A percentile compares a stretch with the other conserved stretches of the same genome.
Evolutionary conservation across 2,329 filamentous ascomycete genomes (phyloP).

Genomic region (Bipolaris cookei): DNA sequence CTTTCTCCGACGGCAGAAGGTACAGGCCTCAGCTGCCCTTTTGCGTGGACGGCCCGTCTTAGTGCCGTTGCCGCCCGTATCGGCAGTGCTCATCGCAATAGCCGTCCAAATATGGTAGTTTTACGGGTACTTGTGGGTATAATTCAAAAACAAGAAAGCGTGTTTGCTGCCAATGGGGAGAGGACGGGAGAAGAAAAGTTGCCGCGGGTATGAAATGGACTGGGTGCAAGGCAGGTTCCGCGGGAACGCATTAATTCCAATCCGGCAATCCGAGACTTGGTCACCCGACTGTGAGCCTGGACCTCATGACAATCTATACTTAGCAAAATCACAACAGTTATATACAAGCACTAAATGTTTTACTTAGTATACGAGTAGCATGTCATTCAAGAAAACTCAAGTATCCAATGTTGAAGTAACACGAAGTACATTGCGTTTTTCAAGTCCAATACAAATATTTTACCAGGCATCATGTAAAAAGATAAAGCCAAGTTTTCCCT

Average conservation of each 20-base stretch:
- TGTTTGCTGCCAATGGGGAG: background rate
- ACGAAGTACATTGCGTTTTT: constrained; percentile 5
- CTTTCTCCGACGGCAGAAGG: constrained; percentile 52
- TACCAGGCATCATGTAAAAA: constrained; percentile 15
- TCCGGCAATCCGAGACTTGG: background rate
- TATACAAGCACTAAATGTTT: no score
- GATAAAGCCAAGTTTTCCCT: constrained; percentile 1
- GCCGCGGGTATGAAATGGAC: background rate
- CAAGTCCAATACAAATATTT: constrained; percentile 19
- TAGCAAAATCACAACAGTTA: no score
- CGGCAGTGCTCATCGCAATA: constrained; percentile 1
- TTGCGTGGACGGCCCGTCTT: constrained; percentile 25
- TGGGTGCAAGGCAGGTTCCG: background rate
- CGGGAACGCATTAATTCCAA: background rate
- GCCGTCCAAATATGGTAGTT: background rate
- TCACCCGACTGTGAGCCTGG: no score
- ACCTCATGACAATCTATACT: no score
- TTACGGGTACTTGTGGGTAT: background rate
- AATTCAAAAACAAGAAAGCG: background rate
- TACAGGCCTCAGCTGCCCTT: constrained; percentile 43
- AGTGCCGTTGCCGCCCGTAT: constrained; percentile 10
- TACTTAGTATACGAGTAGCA: background rate
- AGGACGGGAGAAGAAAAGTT: background rate
- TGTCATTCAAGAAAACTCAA: background rate
- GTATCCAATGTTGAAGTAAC: background rate